These are phyloP conservation scores for Polychaeton citri DNA, from an alignment of 2,329 filamentous ascomycete genomes.

Conservation along the genomic window DNA sequence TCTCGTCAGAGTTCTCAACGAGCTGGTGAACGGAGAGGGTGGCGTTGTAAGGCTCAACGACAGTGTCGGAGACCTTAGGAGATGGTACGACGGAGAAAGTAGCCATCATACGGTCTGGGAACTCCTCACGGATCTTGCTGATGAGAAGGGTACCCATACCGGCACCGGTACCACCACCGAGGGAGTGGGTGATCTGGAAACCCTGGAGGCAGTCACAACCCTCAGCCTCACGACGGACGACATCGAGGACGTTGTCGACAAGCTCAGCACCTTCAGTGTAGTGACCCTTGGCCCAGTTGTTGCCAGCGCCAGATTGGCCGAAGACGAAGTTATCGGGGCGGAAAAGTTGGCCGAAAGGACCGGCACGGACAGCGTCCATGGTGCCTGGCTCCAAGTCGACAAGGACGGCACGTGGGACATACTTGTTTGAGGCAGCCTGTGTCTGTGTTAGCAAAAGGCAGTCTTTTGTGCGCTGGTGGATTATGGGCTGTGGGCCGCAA, in stretches of 20 bases:
- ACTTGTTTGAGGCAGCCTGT: slow-evolving; percentile 94
- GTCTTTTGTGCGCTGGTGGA: slow-evolving; percentile 5
- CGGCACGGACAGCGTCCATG: slow-evolving; percentile 97
- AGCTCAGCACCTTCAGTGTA: slow-evolving; percentile 99
- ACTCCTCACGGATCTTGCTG: slow-evolving; percentile 99
- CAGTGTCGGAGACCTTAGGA: slow-evolving; percentile 98
- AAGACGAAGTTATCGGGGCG: slow-evolving; percentile 99
- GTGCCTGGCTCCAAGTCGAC: slow-evolving; percentile 99
- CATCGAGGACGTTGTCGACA: slow-evolving; percentile 94
- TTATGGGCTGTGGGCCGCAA: slow-evolving; percentile 5
- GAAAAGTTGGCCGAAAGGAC: slow-evolving; percentile 98
- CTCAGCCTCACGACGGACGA: slow-evolving; percentile 97
- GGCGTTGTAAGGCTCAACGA: slow-evolving; percentile 99
- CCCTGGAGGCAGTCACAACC: slow-evolving; percentile 99
- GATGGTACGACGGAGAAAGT: slow-evolving; percentile 98
- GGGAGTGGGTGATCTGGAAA: slow-evolving; percentile 99
- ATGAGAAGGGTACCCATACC: slow-evolving; percentile 99
- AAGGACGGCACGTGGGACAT: slow-evolving; percentile 96
- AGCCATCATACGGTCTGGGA: slow-evolving; percentile 99
- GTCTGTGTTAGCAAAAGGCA: slow-evolving; percentile 17
- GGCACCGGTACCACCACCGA: slow-evolving; percentile 99
- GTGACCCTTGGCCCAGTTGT: slow-evolving; percentile 99
- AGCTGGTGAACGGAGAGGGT: slow-evolving; percentile 98
- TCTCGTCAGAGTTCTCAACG: slow-evolving; percentile 99
- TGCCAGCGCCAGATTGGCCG: slow-evolving; percentile 97